Evolutionary conservation across 2,329 filamentous ascomycete species (phyloP), one percentile per base, ranked within the genome.

Genomic region (Zelopaecilomyces penicillatus): DNA sequence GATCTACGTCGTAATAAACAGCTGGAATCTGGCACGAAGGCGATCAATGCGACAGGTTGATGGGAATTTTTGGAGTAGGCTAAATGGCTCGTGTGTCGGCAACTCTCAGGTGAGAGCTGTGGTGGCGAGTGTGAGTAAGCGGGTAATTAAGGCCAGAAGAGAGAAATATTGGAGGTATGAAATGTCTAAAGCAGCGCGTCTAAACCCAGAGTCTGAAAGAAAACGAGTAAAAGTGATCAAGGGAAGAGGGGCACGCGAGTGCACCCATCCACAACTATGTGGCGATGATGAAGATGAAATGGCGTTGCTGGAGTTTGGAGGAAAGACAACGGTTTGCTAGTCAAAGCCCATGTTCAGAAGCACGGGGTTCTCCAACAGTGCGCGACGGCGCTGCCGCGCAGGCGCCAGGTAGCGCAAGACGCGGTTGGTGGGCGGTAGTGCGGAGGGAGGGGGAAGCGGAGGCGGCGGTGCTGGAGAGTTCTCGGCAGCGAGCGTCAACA

Each of bases 101-200:
- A 42, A 31, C 30, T 37, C 38, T 30, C 19, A 19, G 19, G 19
- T 19, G 19, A 19, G 19, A 19, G 19, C 19, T 26, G 37, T 36
- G 36, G 39, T 46, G 45, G 39, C 43, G 42, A 43, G 44, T 39
- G 36, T 42, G 46, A 42, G 40, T 43, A 45, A 48, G 47, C 19
- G 19, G 19, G 19, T 39, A 30, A 32, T 19, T 19, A 19, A 19
- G 19, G 19, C 19, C 19, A 29, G 40, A 42, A 39, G 39, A 48
- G 45, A 30, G 38, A 44, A 47, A 48, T 48, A 42, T 45, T 44
- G 42, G 42, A 48, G 49, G 50, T 49, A 55, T 53, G 52, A 53
- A 48, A 54, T 58, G 59, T 66, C 65, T 67, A 67, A 65, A 63
- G 57, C 62, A 57, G 59, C 54, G 60, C 60, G 60, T 66, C 64